Evolutionary conservation across 179 eudicot genomes (phyloP).

Genomic region (Amaranthus tricolor): DNA sequence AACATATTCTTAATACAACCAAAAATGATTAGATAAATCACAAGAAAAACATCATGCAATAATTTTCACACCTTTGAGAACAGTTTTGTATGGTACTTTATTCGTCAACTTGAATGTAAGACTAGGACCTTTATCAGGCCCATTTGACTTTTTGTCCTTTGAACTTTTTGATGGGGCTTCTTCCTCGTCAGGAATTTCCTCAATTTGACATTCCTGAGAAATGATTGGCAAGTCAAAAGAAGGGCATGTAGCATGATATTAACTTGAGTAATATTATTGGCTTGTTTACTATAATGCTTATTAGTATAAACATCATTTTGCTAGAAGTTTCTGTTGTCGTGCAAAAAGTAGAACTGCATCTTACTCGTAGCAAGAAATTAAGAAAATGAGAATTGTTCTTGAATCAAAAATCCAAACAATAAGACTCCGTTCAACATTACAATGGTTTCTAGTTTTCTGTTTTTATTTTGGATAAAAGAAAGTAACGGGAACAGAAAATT

Average conservation of each 20-base stretch:
- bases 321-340: neutral
- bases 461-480: too few species aligned
- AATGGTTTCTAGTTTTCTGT: too few species aligned
- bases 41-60: neutral
- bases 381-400: neutral
- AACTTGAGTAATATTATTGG: neutral
- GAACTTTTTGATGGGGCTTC: slow-evolving; percentile 86
- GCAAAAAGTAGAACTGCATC: neutral
- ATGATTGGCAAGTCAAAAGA: neutral
- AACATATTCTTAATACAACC: slow-evolving; percentile 10
- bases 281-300: neutral
- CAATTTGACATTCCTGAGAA: slow-evolving; percentile 81
- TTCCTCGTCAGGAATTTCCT: slow-evolving; percentile 86
- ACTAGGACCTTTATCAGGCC: slow-evolving; percentile 76
- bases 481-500: too few species aligned
- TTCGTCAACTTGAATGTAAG: slow-evolving; percentile 78
- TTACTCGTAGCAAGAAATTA: neutral
- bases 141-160: slow-evolving; percentile 93
- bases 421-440: neutral
- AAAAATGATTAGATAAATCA: neutral
- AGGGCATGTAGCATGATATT: neutral
- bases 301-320: neutral
- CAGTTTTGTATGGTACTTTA: slow-evolving; percentile 96
- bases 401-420: neutral
- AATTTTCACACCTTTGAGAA: slow-evolving; percentile 67